phyloP scores from a whole-genome alignment of 2,329 filamentous ascomycete genomes.

The Paraphoma chrysanthemicola region DNA sequence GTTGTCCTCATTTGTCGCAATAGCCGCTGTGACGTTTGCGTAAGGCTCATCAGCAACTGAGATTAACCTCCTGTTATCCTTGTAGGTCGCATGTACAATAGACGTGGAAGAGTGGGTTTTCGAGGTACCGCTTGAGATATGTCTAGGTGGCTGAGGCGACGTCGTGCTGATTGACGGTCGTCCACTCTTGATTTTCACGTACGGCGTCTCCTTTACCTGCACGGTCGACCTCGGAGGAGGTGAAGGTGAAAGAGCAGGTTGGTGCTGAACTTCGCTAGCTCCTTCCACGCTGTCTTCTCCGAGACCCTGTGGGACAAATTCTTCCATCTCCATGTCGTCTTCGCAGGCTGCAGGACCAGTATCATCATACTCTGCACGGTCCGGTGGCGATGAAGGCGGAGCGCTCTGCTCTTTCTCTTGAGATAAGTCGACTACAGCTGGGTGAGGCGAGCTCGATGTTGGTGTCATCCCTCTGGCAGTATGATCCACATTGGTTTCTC shows the following conservation, averaged over 20 bases:
- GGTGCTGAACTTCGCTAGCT: neutral
- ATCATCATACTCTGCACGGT: neutral
- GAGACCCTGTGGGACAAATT: constrained; percentile 35
- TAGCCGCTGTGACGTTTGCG: neutral
- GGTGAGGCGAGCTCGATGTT: neutral
- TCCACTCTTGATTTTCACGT: constrained; percentile 23
- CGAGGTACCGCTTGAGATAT: constrained; percentile 16
- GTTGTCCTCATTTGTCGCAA: neutral
- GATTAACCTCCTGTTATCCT: constrained; percentile 7
- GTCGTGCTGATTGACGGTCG: neutral
- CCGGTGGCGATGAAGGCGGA: constrained; percentile 28
- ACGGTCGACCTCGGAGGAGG: constrained; percentile 16
- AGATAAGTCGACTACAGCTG: constrained; percentile 11
- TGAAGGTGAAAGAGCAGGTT: neutral
- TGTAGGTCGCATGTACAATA: constrained; percentile 34
- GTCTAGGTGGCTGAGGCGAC: constrained; percentile 11
- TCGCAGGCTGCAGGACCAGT: constrained; percentile 18
- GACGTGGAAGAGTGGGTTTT: constrained; percentile 32
- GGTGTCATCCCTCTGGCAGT: neutral
- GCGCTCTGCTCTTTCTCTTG: constrained; percentile 11
- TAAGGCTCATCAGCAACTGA: neutral
- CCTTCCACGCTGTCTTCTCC: constrained; percentile 25
- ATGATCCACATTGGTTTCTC: neutral
- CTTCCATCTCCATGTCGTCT: constrained; percentile 40
- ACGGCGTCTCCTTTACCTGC: constrained; percentile 41